Evolutionary conservation across 2,329 filamentous ascomycete species (phyloP).

Genomic region (Septoria petroselini): DNA sequence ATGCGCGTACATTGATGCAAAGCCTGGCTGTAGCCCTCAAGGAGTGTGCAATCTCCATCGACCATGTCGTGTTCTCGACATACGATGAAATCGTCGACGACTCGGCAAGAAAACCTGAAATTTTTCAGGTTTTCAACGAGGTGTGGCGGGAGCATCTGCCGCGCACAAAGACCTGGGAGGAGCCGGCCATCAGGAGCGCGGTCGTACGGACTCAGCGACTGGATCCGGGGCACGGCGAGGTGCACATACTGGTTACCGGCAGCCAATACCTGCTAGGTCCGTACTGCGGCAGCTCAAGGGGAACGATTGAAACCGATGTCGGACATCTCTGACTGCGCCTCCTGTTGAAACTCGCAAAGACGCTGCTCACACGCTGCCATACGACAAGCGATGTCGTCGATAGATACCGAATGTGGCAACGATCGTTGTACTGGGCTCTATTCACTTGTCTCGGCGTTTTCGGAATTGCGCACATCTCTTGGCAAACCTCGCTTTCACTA

Average conservation of each 20-base stretch:
- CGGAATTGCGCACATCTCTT: no score
- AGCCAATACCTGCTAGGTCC: constrained; percentile 25
- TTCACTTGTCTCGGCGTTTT: no score
- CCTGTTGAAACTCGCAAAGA: no score
- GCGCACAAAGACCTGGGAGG: constrained; percentile 12
- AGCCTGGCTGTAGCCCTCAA: constrained; percentile 22
- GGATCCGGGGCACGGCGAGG: neutral
- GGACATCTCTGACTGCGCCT: constrained; percentile 1
- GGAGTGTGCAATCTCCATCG: constrained; percentile 11
- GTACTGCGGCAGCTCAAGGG: constrained; percentile 7
- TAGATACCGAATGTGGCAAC: no score
- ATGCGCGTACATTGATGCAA: constrained; percentile 20
- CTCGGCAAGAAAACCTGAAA: neutral
- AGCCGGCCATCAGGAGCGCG: constrained; percentile 22
- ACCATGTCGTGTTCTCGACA: constrained; percentile 31
- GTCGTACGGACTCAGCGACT: constrained; percentile 13
- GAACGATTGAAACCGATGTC: neutral
- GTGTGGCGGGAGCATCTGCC: constrained; percentile 8
- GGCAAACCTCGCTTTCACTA: no score
- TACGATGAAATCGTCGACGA: constrained; percentile 21
- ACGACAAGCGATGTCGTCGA: no score
- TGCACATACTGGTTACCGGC: constrained; percentile 22
- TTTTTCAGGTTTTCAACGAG: constrained; percentile 10
- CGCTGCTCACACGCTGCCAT: no score
- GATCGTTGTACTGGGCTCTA: neutral